Conservation (phyloP, 148 eudicot species). For the Selenicereus undatus region DNA sequence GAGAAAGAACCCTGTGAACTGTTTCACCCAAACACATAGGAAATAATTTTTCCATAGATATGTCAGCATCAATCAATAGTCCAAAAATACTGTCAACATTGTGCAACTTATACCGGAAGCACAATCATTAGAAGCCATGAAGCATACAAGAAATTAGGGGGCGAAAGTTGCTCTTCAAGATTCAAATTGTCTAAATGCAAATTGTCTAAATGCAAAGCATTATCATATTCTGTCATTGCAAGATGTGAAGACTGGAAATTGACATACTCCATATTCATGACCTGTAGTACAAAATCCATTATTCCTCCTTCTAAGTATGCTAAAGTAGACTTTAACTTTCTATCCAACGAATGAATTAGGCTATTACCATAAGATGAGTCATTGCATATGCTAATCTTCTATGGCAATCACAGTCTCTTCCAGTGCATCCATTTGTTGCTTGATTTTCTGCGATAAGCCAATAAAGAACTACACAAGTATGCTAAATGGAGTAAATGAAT, state of each 20-base stretch:
- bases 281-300: conserved; percentile 28
- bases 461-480: too few relatives aligned
- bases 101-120: background rate
- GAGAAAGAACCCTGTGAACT: conserved; percentile 44
- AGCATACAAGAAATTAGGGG: background rate
- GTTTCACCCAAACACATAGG: conserved; percentile 61
- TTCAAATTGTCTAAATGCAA: conserved; percentile 68
- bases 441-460: too few relatives aligned
- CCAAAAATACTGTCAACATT: background rate
- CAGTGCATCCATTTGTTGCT: too few relatives aligned
- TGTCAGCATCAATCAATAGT: conserved; percentile 15
- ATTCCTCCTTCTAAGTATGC: background rate
- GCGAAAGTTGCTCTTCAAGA: conserved; percentile 57
- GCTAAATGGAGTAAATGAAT: too few relatives aligned
- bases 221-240: conserved; percentile 72
- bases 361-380: too few relatives aligned
- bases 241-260: conserved; percentile 64
- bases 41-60: conserved; percentile 59
- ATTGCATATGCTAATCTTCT: too few relatives aligned
- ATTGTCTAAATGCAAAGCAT: conserved; percentile 54
- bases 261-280: conserved; percentile 86
- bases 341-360: background rate
- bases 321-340: background rate
- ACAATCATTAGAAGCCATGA: background rate
- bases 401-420: too few relatives aligned